Base-by-base conservation (phyloP, 2,329 filamentous ascomycete genomes). In the Colletotrichum tropicale region DNA sequence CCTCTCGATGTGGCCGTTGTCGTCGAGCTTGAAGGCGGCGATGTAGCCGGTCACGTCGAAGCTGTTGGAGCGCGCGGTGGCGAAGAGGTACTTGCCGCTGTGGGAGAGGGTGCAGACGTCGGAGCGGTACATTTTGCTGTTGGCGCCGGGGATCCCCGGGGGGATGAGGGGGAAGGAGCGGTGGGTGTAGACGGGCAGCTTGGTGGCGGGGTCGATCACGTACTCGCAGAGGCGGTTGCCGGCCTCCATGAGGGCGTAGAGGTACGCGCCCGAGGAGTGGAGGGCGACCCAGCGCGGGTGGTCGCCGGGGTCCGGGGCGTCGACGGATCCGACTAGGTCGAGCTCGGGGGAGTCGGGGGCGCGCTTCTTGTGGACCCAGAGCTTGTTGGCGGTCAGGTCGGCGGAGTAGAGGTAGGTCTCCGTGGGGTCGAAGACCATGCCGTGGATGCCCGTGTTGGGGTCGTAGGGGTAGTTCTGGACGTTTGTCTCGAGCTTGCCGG, bases 251-350 rank as follows among this genome's bases (percentile, higher is more conserved):
- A 98, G 89, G 9, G 91, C 95, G 85, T 98, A 98, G 72, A 98
- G 89, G 84, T 95, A 96, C 74, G 92, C 90, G 24, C 94, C 95
- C 2, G 91, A 91, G 4, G 93, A 93, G 83, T 96, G 94, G 82
- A 98, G 93, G 79, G 95, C 95, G 16, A 98, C 94, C 95, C 95
- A 98, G 81, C 95, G 91, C 18, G 95, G 95, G 83, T 97, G 95
- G 84, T 98, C 95, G 76, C 89, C 89, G 4, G 90, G 85, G 61
- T 89, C 89, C 0, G 95, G 94, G 32, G 95, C 95, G 77, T 94
- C 91, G 38, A 96, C 88, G 81, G 90, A 92, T 78, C 94, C 95
- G 71, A 96, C 90, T 24, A 96, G 90, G 70, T 89, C 83, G 8
- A 78, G 76, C 21, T 78, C 75, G 21, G 80, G 74, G 26, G 74